Base-by-base conservation (phyloP, 2,329 filamentous ascomycete species). In the Xylariomycetidae sp. region DNA sequence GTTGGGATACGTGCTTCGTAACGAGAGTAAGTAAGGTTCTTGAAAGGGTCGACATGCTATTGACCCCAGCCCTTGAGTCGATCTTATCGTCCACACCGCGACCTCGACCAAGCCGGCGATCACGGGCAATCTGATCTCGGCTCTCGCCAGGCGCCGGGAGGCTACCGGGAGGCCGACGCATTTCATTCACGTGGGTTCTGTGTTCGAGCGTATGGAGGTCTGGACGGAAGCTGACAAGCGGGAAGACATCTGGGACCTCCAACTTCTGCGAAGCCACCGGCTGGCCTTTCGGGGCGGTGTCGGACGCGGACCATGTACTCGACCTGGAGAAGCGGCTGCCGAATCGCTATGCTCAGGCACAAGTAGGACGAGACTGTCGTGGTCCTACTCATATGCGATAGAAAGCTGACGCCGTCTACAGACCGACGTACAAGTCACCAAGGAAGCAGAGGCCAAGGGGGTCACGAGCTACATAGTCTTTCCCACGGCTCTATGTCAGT, bases 131-230 rank as follows among this genome's bases (percentile, higher is more conserved):
- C 35, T 64, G 5, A 46, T 64, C 24, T 47, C 44, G 9, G 60
- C 53, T 9, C 52, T 64, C 5, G 54, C 54, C 13, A 41, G 55
- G 13, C 53, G 50, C 7, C 52, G 42, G 2, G 40, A 47, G 34
- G 34, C 19, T 3, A 53, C 34, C 22, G 53, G 49, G 13, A 44
- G 43, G 9, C 38, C 56, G 5, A 44, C 42, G 4, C 57, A 54
- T 32, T 54, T 56, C 24, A 47, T 64, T 14, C 59, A 63, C 36
- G 58, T 54, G 29, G 49, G 57, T n/a, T n/a, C n/a, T n/a, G n/a
- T n/a, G n/a, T n/a, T n/a, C n/a, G n/a, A n/a, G n/a, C n/a, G n/a
- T n/a, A n/a, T n/a, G n/a, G n/a, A n/a, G n/a, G n/a, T n/a, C n/a
- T n/a, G n/a, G n/a, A n/a, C n/a, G 36, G 10, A 3, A 4, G 10